Base-by-base conservation (phyloP, 2,329 filamentous ascomycete species). In the Gnomoniopsis smithogilvyi region DNA sequence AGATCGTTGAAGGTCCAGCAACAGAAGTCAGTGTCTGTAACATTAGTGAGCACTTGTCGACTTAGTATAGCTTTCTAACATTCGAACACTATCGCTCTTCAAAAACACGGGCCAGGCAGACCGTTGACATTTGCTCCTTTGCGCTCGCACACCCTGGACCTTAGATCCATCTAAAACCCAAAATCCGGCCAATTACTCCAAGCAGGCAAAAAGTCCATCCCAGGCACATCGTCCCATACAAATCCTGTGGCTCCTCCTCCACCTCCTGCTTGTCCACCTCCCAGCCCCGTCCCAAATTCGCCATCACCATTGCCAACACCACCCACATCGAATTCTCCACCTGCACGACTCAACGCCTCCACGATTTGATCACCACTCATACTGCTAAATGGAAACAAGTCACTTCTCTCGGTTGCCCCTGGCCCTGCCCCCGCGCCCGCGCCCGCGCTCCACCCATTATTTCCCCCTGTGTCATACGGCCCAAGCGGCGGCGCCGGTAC, bases 331-430 rank as follows among this genome's bases (percentile, higher is more conserved):
- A 88, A 82, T 17, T 81, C 80, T 26, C 84, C 81, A 3, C 81
- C 84, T 0, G 85, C 83, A 62, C 84, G 81, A 66, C 86, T 87
- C 30, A 89, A 78, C 4, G 86, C 84, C 63, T 88, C 84, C 6
- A 84, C 79, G 50, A 89, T 86, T 67, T 90, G 85, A 59, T 87
- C 80, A 59, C 88, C 85, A 1, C 86, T 89, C 87, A 90, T 90
- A 34, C 84, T 77, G 2, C 85, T 88, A 68, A 89, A 87, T 24
- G 85, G 83, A 22, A 88, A 66, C 4, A 82, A 77, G 61, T 83
- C 80, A 6, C n/a, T n/a, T n/a, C n/a, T n/a, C n/a, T n/a, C n/a
- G n/a, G n/a, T n/a, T n/a, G n/a, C n/a, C n/a, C n/a, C n/a, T n/a
- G n/a, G n/a, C n/a, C n/a, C n/a, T n/a, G n/a, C n/a, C n/a, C n/a